A percentile compares a stretch with the other conserved stretches of the same genome.
phyloP scores from a whole-genome alignment of 352 stramenopile genomes.

The Globisporangium acanthophoron region DNA sequence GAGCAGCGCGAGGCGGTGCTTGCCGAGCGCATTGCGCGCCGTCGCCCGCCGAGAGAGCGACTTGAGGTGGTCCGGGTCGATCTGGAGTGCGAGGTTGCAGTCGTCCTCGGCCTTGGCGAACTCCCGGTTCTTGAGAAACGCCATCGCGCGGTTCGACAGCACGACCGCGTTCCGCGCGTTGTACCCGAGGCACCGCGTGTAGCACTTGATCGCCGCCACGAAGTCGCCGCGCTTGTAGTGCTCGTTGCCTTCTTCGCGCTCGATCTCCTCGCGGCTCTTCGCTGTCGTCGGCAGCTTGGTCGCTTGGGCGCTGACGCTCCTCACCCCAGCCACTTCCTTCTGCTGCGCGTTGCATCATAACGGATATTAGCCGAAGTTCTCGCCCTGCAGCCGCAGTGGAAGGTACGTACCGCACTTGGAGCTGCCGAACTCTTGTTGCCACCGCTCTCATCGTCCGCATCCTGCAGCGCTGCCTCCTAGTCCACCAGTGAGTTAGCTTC shows the following conservation, averaged over 20 bases:
- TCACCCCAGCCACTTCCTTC: background rate
- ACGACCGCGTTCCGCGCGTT: constrained; percentile 66
- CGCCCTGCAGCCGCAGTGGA: background rate
- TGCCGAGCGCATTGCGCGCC: constrained; percentile 77
- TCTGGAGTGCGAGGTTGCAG: constrained; percentile 75
- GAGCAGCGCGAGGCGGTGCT: constrained; percentile 76
- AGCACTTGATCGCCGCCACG: constrained; percentile 85
- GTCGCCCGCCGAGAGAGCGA: constrained; percentile 80
- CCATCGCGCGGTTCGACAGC: constrained; percentile 90
- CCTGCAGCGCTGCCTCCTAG: constrained; percentile 42
- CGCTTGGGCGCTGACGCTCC: background rate
- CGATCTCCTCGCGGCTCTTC: constrained; percentile 55
- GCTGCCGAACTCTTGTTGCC: background rate
- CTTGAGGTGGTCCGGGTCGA: constrained; percentile 83
- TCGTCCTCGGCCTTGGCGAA: constrained; percentile 88
- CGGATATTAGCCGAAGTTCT: too few species aligned
- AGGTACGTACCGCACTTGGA: background rate
- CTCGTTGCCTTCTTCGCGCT: constrained; percentile 90
- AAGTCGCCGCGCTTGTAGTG: constrained; percentile 87
- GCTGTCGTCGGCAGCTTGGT: background rate
- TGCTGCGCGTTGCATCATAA: background rate
- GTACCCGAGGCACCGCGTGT: constrained; percentile 81
- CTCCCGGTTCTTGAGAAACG: constrained; percentile 83
- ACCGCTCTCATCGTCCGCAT: constrained; percentile 24
- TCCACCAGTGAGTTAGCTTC: background rate